Conservation (phyloP, 116 monocot genomes). For the Cymodocea nodosa region DNA sequence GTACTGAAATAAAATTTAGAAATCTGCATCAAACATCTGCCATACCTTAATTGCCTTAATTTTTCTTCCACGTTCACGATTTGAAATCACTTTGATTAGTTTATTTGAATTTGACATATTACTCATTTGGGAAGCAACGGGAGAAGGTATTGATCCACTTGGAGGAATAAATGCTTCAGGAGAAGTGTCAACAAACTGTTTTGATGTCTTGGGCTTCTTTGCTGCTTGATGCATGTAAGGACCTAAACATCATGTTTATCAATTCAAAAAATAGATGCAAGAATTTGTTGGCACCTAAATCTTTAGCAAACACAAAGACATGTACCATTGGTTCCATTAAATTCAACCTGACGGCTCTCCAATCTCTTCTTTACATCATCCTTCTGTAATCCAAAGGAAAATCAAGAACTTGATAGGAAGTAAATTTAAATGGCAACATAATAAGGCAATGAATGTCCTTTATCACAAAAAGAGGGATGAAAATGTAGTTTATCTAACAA, state of each 20-base stretch:
- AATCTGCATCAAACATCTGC: neutral
- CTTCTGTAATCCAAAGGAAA: too few species aligned
- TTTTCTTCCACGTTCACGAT: slow-evolving; percentile 67
- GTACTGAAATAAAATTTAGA: too few species aligned
- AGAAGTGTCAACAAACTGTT: slow-evolving; percentile 40
- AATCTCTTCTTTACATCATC: too few species aligned
- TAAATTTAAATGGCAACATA: too few species aligned
- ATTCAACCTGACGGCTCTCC: too few species aligned
- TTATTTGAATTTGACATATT: slow-evolving; percentile 85
- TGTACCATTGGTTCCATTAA: neutral
- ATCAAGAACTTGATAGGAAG: too few species aligned
- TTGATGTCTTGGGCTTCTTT: slow-evolving; percentile 70
- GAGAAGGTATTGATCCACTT: slow-evolving; percentile 52
- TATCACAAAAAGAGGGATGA: too few species aligned
- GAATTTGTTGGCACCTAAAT: neutral
- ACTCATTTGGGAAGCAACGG: slow-evolving; percentile 91
- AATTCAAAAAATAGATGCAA: neutral
- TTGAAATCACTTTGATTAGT: slow-evolving; percentile 66
- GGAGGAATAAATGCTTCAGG: slow-evolving; percentile 32
- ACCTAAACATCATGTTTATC: slow-evolving; percentile 18
- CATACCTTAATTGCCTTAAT: slow-evolving; percentile 68
- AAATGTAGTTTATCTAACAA: too few species aligned
- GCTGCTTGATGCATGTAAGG: slow-evolving; percentile 43
- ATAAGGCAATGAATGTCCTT: too few species aligned
- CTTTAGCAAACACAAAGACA: neutral